Evolutionary conservation across 2,329 filamentous ascomycete species (phyloP).

Genomic region (Colletotrichum incanum): DNA sequence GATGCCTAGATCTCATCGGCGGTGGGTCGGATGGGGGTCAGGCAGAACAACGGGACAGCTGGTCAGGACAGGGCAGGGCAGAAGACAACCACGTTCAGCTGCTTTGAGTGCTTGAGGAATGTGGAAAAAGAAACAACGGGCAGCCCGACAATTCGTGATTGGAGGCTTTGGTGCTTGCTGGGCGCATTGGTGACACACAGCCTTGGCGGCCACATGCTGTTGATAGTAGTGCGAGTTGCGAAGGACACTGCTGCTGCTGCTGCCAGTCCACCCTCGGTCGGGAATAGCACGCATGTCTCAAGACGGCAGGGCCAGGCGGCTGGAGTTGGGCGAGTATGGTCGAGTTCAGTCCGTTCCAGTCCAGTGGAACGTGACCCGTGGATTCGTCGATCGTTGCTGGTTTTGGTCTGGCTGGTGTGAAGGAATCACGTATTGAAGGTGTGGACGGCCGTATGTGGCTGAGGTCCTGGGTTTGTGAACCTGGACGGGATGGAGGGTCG

Average conservation of each 20-base stretch:
- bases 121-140: conserved; percentile 26
- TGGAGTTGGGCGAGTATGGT: background rate
- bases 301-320: conserved; percentile 39
- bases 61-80: background rate
- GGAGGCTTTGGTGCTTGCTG: background rate
- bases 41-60: background rate
- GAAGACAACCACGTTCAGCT: background rate
- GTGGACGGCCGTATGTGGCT: conserved; percentile 25
- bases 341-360: background rate
- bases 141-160: conserved; percentile 9
- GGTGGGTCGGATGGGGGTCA: conserved; percentile 18
- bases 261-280: conserved; percentile 8
- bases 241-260: no score
- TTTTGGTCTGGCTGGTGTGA: conserved; percentile 16
- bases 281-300: conserved; percentile 23
- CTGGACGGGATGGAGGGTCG: conserved; percentile 26
- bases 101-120: conserved; percentile 28
- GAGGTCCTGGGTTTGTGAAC: conserved; percentile 21
- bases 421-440: background rate
- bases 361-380: conserved; percentile 37
- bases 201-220: conserved; percentile 23
- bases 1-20: conserved; percentile 4
- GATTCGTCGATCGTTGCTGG: conserved; percentile 32
- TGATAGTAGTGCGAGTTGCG: background rate
- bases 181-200: conserved; percentile 1